Evolutionary conservation across 2,329 filamentous ascomycete species (phyloP).

Genomic region (Arthrobotrys pseudoclavata): DNA sequence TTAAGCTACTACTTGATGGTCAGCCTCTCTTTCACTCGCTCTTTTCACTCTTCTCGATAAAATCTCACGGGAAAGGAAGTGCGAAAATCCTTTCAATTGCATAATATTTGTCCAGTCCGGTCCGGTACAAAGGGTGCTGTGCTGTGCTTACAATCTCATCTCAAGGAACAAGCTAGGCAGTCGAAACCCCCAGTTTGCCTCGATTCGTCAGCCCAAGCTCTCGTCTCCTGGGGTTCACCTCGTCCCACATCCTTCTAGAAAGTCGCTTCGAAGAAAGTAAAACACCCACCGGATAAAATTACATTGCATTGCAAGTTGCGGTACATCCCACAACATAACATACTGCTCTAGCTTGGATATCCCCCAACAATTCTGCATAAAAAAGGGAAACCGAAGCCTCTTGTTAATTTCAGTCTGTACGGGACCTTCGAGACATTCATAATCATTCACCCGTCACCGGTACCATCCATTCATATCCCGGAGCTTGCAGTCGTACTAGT

Average conservation of each 20-base stretch:
- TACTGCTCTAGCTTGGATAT: background rate
- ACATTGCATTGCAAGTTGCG: background rate
- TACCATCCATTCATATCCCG: background rate
- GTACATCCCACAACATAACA: background rate
- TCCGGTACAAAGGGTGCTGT: background rate
- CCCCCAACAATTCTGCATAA: constrained; percentile 49
- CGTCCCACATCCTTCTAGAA: constrained; percentile 61
- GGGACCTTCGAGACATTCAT: constrained; percentile 12
- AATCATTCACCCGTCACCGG: background rate
- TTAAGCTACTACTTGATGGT: background rate
- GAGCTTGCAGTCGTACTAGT: constrained; percentile 20
- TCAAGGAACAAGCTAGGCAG: constrained; percentile 48
- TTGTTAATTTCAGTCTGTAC: constrained; percentile 44
- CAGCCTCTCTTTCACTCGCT: background rate
- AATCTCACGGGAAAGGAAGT: constrained; percentile 8
- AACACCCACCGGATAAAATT: constrained; percentile 50
- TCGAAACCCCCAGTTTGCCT: constrained; percentile 52
- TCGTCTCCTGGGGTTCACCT: constrained; percentile 60
- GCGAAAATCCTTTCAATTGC: constrained; percentile 42
- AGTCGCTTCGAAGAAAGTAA: constrained; percentile 60
- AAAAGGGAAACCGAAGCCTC: constrained; percentile 3
- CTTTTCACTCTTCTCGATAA: constrained; percentile 6
- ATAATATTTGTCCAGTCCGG: background rate
- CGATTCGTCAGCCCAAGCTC: constrained; percentile 57
- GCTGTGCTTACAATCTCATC: background rate